Conservation (phyloP, 2,329 filamentous ascomycete genomes). For the Alternaria dauci region DNA sequence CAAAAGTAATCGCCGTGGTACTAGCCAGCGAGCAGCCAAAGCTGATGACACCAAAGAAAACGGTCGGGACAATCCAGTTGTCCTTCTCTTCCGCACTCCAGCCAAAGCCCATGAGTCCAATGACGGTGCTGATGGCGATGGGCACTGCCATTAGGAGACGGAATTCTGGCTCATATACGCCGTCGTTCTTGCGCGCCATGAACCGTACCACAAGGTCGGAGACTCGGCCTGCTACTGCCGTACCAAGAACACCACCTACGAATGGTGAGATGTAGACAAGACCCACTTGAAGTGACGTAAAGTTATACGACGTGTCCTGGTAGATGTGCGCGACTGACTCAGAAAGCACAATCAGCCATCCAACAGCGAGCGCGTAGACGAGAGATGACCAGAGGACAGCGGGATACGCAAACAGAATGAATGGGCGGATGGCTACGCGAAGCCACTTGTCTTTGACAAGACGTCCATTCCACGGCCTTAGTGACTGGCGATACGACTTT, state of each 20-base stretch:
- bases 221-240: conserved; percentile 85
- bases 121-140: conserved; percentile 77
- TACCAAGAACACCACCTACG: conserved; percentile 76
- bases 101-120: conserved; percentile 95
- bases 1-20: conserved; percentile 92
- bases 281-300: conserved; percentile 80
- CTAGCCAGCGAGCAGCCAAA: conserved; percentile 92
- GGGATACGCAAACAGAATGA: conserved; percentile 87
- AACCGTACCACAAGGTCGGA: conserved; percentile 84
- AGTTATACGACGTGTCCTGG: conserved; percentile 76
- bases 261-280: conserved; percentile 92
- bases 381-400: conserved; percentile 87
- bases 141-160: conserved; percentile 71
- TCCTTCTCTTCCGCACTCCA: conserved; percentile 82
- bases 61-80: conserved; percentile 87
- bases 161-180: conserved; percentile 94
- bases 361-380: conserved; percentile 86
- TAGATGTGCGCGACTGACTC: conserved; percentile 87
- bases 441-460: conserved; percentile 78
- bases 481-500: conserved; percentile 75
- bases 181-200: conserved; percentile 87
- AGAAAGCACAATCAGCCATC: conserved; percentile 94
- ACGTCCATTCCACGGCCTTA: conserved; percentile 80
- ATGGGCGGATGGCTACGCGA: conserved; percentile 78
- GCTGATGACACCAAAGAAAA: conserved; percentile 91